Evolutionary conservation across 1,284 basidiomycete genomes (phyloP), one percentile per base, ranked within the genome.

Genomic region (Cyathus olla): DNA sequence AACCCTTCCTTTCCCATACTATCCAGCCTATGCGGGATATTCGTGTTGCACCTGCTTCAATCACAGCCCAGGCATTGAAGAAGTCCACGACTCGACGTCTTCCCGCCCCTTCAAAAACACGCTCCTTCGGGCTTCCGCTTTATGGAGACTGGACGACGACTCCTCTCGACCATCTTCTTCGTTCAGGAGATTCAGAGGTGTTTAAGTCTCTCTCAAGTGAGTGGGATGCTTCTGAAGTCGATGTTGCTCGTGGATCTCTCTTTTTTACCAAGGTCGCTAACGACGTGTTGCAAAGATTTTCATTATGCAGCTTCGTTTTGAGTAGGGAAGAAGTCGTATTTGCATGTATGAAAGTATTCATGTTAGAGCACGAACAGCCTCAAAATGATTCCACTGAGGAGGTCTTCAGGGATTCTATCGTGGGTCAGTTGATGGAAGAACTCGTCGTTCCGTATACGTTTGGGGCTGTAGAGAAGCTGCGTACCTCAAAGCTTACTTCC

Each of bases 341-440:
- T 66, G 88, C 86, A 37, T 91, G 95, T 66, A 96, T 97, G 93
- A 95, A 95, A 69, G 90, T 98, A 15, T 97, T 95, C 79, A 96
- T 98, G 95, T 88, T 99, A 21, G 97, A 98, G 74, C 93, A 97
- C 76, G 85, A 83, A 2, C 87, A 90, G 65, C 65, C 81, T 8
- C 83, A 88, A 56, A 80, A 83, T 59, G 82, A 86, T 61, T 83
- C 85, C 6, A 69, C 77, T 5, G 84, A 85, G 46, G 94, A 95
- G 66, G 89, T 95, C 29, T 95, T 90, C 76, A 83, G 93, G 22
- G 91, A 95, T 73, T 62, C 64, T 1, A 66, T 81, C 3, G 90
- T 98, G 2, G 83, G 81, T 10, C 75, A 71, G 4, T 72, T 89
- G 26, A 90, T 97, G 85, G 72, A 80, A 0, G 79, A 82, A 21